phyloP scores from a whole-genome alignment of 2,329 filamentous ascomycete species.

The Harringtonia aguacate region DNA sequence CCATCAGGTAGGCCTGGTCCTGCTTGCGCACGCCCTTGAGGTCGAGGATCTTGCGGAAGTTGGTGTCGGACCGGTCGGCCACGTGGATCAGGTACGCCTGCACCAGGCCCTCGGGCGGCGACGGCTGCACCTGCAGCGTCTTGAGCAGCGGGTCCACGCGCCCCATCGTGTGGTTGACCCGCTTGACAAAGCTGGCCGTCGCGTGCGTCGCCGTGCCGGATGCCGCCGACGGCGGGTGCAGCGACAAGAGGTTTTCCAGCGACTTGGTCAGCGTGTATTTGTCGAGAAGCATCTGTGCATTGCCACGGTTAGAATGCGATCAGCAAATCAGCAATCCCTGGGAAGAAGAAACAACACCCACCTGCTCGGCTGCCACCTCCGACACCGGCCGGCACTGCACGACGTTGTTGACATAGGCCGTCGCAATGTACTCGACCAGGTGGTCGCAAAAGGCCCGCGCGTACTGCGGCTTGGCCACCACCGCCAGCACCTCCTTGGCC shows the following conservation, averaged over 20 bases:
- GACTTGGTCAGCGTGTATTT: slow-evolving; percentile 82
- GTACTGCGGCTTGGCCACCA: slow-evolving; percentile 86
- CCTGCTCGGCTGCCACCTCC: slow-evolving; percentile 88
- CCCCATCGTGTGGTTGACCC: slow-evolving; percentile 72
- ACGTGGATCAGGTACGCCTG: slow-evolving; percentile 98
- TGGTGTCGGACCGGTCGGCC: slow-evolving; percentile 81
- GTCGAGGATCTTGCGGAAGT: slow-evolving; percentile 94
- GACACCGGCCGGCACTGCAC: slow-evolving; percentile 85
- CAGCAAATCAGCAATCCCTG: slow-evolving; percentile 9
- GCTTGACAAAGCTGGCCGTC: slow-evolving; percentile 63
- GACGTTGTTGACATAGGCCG: slow-evolving; percentile 69
- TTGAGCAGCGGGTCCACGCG: slow-evolving; percentile 90
- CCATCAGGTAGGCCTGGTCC: slow-evolving; percentile 73
- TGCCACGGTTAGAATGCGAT: slow-evolving; percentile 28
- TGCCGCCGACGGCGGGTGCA: slow-evolving; percentile 35
- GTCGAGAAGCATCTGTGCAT: slow-evolving; percentile 82
- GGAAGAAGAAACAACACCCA: no score
- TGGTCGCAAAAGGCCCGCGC: slow-evolving; percentile 92
- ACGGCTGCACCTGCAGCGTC: slow-evolving; percentile 86
- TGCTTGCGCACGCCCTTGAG: slow-evolving; percentile 83
- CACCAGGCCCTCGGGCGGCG: slow-evolving; percentile 84
- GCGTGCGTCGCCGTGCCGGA: slow-evolving; percentile 16
- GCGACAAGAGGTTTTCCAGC: slow-evolving; percentile 58
- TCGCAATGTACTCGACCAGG: slow-evolving; percentile 78
- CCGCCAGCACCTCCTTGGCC: slow-evolving; percentile 61